Evolutionary conservation across 2,329 filamentous ascomycete species (phyloP).

Genomic region (Nakataea oryzae): DNA sequence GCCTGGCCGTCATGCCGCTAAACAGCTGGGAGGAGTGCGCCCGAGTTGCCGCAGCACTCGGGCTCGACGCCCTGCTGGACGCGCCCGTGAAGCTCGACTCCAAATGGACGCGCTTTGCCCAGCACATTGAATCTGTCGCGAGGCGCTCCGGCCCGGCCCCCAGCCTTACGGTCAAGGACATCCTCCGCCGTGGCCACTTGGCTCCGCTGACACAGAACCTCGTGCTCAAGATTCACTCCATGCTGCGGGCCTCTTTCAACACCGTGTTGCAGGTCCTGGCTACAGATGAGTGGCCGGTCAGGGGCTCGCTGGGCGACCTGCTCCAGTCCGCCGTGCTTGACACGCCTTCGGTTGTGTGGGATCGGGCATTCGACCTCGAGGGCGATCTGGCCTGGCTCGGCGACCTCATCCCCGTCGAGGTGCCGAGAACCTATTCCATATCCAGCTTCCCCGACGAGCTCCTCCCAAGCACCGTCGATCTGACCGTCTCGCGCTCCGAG

Average conservation of each 20-base stretch:
- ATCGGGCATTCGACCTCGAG: constrained; percentile 33
- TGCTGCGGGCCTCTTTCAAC: constrained; percentile 37
- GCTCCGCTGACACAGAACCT: constrained; percentile 40
- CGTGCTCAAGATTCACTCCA: constrained; percentile 34
- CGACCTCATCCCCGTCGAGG: constrained; percentile 35
- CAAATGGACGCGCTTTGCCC: constrained; percentile 35
- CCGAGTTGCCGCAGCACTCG: constrained; percentile 40
- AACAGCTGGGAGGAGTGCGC: constrained; percentile 44
- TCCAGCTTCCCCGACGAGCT: constrained; percentile 38
- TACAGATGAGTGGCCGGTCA: constrained; percentile 39
- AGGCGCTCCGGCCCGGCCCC: constrained; percentile 10
- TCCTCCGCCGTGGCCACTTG: constrained; percentile 39
- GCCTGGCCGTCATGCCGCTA: constrained; percentile 42
- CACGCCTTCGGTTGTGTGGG: constrained; percentile 36
- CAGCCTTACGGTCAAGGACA: constrained; percentile 32
- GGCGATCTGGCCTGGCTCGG: constrained; percentile 32
- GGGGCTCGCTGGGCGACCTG: constrained; percentile 37
- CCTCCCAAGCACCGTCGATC: constrained; percentile 37
- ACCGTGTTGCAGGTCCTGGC: constrained; percentile 36
- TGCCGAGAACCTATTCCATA: constrained; percentile 42
- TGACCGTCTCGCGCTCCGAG: constrained; percentile 40
- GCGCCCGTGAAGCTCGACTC: constrained; percentile 24
- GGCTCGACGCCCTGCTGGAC: constrained; percentile 35
- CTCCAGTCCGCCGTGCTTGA: constrained; percentile 36
- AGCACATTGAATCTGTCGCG: constrained; percentile 30